Evolutionary conservation across 2,329 filamentous ascomycete species (phyloP).

Genomic region (Dendryphion nanum): DNA sequence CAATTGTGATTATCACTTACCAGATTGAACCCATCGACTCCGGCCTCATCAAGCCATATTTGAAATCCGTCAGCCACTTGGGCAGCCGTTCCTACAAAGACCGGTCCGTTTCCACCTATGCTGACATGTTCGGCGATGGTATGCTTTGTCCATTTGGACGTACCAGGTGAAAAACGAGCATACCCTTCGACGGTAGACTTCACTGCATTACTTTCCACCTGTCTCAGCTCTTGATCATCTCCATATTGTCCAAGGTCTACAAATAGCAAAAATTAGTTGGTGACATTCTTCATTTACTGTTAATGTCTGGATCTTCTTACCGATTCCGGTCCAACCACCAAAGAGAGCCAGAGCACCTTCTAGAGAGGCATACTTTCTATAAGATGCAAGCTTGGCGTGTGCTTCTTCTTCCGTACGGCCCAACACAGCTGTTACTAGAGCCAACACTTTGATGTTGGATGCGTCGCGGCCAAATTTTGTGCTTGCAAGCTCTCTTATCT

Average conservation of each 20-base stretch:
- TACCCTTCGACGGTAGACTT: slow-evolving; percentile 57
- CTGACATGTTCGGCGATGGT: slow-evolving; percentile 67
- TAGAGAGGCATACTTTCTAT: slow-evolving; percentile 59
- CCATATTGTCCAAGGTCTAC: slow-evolving; percentile 60
- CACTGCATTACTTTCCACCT: slow-evolving; percentile 62
- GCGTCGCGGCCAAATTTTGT: slow-evolving; percentile 57
- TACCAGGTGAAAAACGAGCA: slow-evolving; percentile 56
- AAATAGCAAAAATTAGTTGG: no score
- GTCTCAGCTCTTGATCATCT: slow-evolving; percentile 62
- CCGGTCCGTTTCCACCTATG: slow-evolving; percentile 65
- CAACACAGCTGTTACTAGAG: slow-evolving; percentile 64
- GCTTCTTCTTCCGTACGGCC: slow-evolving; percentile 67
- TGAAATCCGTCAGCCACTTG: slow-evolving; percentile 68
- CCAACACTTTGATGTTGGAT: slow-evolving; percentile 64
- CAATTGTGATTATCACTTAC: slow-evolving; percentile 42
- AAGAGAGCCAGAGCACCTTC: slow-evolving; percentile 70
- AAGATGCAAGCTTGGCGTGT: slow-evolving; percentile 61
- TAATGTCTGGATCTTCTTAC: no score
- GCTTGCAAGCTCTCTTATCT: slow-evolving; percentile 59
- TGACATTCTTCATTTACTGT: no score
- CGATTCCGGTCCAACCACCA: slow-evolving; percentile 73
- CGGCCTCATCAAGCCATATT: slow-evolving; percentile 65
- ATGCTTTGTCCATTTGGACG: slow-evolving; percentile 69
- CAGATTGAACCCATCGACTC: slow-evolving; percentile 74
- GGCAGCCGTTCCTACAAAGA: slow-evolving; percentile 62